phyloP scores from a whole-genome alignment of 352 stramenopile species.

The Globisporangium paddicum region DNA sequence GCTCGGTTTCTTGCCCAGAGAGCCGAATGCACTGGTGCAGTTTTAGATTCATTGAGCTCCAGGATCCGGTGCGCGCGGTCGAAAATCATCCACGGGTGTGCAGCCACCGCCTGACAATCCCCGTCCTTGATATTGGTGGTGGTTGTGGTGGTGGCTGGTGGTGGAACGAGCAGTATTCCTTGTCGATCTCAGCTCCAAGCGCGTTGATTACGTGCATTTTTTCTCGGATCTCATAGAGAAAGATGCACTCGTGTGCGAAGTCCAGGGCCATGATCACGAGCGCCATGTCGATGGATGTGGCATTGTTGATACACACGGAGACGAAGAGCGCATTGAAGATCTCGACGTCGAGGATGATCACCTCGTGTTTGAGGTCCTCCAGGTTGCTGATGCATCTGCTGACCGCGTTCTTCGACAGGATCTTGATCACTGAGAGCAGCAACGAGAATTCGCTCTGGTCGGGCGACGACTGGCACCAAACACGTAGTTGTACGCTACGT shows the following conservation, averaged over 20 bases:
- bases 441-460: background rate
- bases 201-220: background rate
- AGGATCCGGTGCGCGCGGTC: background rate
- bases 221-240: background rate
- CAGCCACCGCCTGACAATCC: too few relatives aligned
- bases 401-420: constrained; percentile 32
- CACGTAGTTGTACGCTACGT: background rate
- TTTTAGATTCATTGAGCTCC: background rate
- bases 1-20: background rate
- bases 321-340: constrained; percentile 37
- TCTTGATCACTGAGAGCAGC: background rate
- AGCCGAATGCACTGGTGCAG: background rate
- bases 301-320: constrained; percentile 23
- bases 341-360: constrained; percentile 32
- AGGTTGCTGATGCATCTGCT: constrained; percentile 4
- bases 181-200: background rate
- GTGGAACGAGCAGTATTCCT: background rate
- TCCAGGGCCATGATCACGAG: background rate
- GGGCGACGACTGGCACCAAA: background rate
- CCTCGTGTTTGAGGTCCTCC: constrained; percentile 17
- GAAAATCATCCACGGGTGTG: background rate
- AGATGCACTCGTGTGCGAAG: background rate
- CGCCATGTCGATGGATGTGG: background rate
- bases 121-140: too few relatives aligned
- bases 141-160: background rate